Percentiles rank a stretch among this genome's conserved stretches.
Conservation (phyloP, 2,329 filamentous ascomycete species). For the Chaetothyriales sp. region DNA sequence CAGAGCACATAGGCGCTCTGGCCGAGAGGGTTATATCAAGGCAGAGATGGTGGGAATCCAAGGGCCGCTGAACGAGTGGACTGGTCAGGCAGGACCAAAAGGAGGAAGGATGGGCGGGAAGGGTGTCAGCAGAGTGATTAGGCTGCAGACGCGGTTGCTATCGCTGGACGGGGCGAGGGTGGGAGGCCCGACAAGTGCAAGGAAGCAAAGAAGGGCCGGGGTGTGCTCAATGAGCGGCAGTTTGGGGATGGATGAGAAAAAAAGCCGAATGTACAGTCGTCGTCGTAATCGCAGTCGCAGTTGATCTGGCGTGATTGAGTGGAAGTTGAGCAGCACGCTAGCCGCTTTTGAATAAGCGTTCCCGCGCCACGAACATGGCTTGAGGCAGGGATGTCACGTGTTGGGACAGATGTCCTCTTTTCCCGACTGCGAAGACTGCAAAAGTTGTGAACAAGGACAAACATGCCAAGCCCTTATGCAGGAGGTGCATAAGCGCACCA, state of each 20-base stretch:
- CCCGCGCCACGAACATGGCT: not conserved
- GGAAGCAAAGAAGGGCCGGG: not conserved
- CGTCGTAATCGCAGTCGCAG: not conserved
- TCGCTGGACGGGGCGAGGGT: not conserved
- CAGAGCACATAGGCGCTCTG: constrained; percentile 1
- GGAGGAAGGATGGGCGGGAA: not conserved
- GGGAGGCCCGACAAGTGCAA: not conserved
- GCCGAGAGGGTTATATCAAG: not conserved
- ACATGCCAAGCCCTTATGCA: too few species aligned
- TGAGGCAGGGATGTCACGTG: not conserved
- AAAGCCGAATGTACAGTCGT: not conserved
- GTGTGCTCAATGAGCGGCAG: not conserved
- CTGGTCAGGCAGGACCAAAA: constrained; percentile 1
- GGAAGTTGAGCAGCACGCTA: not conserved
- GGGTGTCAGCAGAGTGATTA: not conserved
- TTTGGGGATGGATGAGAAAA: not conserved
- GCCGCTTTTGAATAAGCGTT: not conserved
- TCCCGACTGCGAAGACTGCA: too few species aligned
- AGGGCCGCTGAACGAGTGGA: not conserved
- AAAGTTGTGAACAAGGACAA: too few species aligned
- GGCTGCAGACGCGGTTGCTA: not conserved
- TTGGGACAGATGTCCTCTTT: too few species aligned
- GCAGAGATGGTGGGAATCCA: not conserved
- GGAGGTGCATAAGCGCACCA: too few species aligned
- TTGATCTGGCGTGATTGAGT: not conserved